A percentile compares a stretch with the other conserved stretches of the same genome.
Evolutionary conservation across 495 filamentous ascomycete species (phyloP).

Genomic region (Aspergillus cavernicola): DNA sequence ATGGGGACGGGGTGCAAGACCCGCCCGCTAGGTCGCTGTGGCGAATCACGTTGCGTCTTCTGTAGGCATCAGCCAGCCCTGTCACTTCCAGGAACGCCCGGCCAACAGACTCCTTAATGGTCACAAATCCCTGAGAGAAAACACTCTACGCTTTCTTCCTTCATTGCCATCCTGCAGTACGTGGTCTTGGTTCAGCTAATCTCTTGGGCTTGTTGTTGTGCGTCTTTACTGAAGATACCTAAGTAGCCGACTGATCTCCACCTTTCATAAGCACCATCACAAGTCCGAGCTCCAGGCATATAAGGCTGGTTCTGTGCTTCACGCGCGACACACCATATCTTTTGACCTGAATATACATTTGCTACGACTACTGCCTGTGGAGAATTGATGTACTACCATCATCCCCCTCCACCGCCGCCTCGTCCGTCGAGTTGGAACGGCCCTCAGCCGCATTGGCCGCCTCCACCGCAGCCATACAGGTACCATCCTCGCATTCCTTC

Average conservation of each 20-base stretch:
- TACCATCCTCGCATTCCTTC: neutral
- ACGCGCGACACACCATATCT: too few species aligned
- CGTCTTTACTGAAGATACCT: neutral
- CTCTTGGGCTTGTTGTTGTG: neutral
- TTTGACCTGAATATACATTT: neutral
- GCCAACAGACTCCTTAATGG: constrained; percentile 4
- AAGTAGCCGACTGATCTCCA: neutral
- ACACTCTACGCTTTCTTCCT: constrained; percentile 1
- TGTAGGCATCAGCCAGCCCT: constrained; percentile 21
- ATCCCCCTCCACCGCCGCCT: constrained; percentile 22
- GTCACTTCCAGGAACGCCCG: constrained; percentile 1
- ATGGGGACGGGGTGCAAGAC: constrained; percentile 4
- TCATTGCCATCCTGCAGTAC: neutral
- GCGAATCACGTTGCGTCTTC: neutral
- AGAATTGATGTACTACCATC: constrained; percentile 29
- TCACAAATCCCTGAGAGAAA: constrained; percentile 3
- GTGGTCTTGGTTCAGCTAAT: neutral
- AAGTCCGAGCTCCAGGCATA: neutral
- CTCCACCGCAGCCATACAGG: constrained; percentile 20
- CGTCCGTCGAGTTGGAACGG: constrained; percentile 26
- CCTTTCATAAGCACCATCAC: neutral
- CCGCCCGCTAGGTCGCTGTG: neutral
- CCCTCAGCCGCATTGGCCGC: constrained; percentile 18
- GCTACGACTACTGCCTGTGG: neutral
- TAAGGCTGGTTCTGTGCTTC: neutral